phyloP scores from a whole-genome alignment of 129 eudicot genomes.

The Lactuca saligna region DNA sequence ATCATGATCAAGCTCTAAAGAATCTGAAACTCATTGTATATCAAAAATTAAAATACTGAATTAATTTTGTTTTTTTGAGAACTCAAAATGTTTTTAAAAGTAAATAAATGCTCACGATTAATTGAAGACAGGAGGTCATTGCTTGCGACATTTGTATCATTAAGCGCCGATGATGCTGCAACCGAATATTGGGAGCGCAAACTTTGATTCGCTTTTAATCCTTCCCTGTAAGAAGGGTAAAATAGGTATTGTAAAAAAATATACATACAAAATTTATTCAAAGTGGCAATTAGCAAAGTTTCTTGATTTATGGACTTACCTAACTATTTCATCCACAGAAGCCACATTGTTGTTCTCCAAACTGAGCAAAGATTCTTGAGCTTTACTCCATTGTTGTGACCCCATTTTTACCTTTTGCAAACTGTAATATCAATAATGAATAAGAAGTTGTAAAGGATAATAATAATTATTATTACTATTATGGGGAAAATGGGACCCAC shows the following conservation, averaged over 20 bases:
- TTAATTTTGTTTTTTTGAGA: not conserved
- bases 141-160: conserved; percentile 66
- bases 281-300: not conserved
- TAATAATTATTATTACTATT: not conserved
- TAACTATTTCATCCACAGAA: conserved; percentile 60
- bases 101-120: conserved; percentile 49
- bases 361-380: conserved; percentile 65
- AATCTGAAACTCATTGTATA: conserved; percentile 45
- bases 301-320: conserved; percentile 30
- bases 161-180: conserved; percentile 67
- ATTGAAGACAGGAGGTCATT: conserved; percentile 63
- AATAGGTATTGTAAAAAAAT: not conserved
- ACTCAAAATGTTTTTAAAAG: not conserved
- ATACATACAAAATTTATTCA: not conserved
- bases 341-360: conserved; percentile 70
- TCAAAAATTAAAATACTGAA: not conserved
- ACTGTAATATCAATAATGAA: conserved; percentile 31
- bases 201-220: conserved; percentile 68
- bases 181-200: conserved; percentile 65
- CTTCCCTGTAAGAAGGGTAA: conserved; percentile 45
- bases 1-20: conserved; percentile 84
- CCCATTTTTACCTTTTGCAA: conserved; percentile 64
- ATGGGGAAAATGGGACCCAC: conserved; percentile 25
- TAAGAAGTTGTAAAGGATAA: not conserved
- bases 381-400: conserved; percentile 68